Conservation (phyloP, 2,329 filamentous ascomycete genomes). For the Coniochaeta hoffmannii region DNA sequence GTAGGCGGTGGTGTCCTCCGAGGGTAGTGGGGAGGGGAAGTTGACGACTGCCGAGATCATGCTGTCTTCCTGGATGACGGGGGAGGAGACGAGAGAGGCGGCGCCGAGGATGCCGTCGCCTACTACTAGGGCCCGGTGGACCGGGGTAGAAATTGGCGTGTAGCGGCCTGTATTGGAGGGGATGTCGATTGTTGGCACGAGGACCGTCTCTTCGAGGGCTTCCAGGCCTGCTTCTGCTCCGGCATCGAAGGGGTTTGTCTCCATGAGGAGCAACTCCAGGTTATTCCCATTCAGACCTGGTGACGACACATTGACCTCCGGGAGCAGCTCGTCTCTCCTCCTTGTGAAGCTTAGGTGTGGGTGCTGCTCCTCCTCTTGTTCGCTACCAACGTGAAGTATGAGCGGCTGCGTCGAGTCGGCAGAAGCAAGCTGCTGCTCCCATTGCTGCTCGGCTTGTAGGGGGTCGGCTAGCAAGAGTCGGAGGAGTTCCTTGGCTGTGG, state of each 20-base stretch:
- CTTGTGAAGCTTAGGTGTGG: slow-evolving; percentile 11
- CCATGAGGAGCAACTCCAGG: slow-evolving; percentile 56
- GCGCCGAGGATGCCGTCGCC: slow-evolving; percentile 65
- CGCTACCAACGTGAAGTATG: slow-evolving; percentile 49
- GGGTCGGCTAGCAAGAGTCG: slow-evolving; percentile 66
- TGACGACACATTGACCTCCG: slow-evolving; percentile 56
- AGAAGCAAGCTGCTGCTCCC: slow-evolving; percentile 56
- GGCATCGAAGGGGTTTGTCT: slow-evolving; percentile 35
- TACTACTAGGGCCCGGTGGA: slow-evolving; percentile 74
- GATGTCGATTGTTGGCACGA: slow-evolving; percentile 71
- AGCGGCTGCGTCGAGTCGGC: slow-evolving; percentile 49
- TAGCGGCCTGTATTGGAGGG: slow-evolving; percentile 57
- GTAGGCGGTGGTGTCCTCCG: slow-evolving; percentile 33
- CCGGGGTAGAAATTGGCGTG: slow-evolving; percentile 67
- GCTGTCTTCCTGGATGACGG: slow-evolving; percentile 27
- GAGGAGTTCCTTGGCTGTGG: slow-evolving; percentile 56
- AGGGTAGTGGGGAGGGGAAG: slow-evolving; percentile 11
- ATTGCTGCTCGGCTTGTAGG: slow-evolving; percentile 51
- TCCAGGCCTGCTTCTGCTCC: slow-evolving; percentile 14
- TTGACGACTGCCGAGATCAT: slow-evolving; percentile 52
- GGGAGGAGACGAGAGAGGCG: slow-evolving; percentile 40
- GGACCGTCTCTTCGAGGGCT: slow-evolving; percentile 53
- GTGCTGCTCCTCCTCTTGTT: slow-evolving; percentile 15
- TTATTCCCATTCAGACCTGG: slow-evolving; percentile 52
- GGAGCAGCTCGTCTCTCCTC: slow-evolving; percentile 29